Percentiles rank a stretch among this genome's conserved stretches.
Evolutionary conservation across 805 yeast species (phyloP).

Genomic region (Wickerhamia fluorescens): DNA sequence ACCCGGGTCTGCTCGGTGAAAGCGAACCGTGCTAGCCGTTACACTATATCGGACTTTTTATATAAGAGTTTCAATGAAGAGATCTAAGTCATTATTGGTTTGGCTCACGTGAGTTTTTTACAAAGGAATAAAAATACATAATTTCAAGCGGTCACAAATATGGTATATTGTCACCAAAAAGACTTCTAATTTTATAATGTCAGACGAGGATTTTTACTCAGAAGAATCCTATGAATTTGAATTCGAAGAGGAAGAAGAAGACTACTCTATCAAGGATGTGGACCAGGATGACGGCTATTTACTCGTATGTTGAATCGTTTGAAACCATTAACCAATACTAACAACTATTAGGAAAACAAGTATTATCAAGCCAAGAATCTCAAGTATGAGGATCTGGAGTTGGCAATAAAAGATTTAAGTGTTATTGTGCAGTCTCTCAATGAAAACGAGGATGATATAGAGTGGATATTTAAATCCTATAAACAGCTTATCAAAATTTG

Average conservation of each 20-base stretch:
- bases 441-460: slow-evolving; percentile 9
- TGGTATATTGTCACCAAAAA: too few relatives aligned
- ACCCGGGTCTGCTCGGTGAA: slow-evolving; percentile 82
- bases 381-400: slow-evolving; percentile 24
- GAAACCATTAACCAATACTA: slow-evolving; percentile 9
- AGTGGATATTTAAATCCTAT: slow-evolving; percentile 32
- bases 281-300: not conserved
- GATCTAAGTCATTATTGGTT: too few relatives aligned
- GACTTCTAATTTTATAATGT: too few relatives aligned
- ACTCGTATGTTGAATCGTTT: not conserved
- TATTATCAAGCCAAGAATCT: slow-evolving; percentile 33
- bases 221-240: slow-evolving; percentile 12
- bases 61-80: too few relatives aligned
- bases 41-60: slow-evolving; percentile 68
- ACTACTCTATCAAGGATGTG: not conserved
- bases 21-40: slow-evolving; percentile 80
- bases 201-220: slow-evolving; percentile 11
- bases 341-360: slow-evolving; percentile 19
- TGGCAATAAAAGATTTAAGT: slow-evolving; percentile 18
- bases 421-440: slow-evolving; percentile 7
- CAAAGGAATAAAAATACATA: too few relatives aligned
- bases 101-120: too few relatives aligned
- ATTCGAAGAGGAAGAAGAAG: slow-evolving; percentile 12
- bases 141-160: too few relatives aligned
- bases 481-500: slow-evolving; percentile 36